Evolutionary conservation across 2,329 filamentous ascomycete genomes (phyloP), one percentile per base, ranked within the genome.

Genomic region (Claviceps spartinae): DNA sequence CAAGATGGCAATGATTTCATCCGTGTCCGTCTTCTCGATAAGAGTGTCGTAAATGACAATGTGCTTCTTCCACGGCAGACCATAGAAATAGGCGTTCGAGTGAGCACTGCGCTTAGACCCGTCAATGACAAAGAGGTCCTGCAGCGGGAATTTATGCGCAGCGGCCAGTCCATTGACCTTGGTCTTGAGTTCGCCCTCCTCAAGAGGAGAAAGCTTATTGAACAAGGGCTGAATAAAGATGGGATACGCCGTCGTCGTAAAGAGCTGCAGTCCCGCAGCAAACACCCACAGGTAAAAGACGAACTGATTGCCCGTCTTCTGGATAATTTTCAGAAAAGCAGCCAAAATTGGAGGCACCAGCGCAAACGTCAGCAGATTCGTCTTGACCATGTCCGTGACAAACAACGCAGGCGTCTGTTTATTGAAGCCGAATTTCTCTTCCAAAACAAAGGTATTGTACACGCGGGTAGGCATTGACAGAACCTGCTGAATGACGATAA

Each of bases 241-340:
- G 1, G 93, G 93, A 71, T 96, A 98, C 65, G 96, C 86, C 46
- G 93, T 95, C 63, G 96, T 95, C 71, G 88, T 90, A 67, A 93
- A 91, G 56, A 97, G 77, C 71, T 97, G 93, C 42, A 98, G 81
- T 53, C 80, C 83, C 55, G 95, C 82, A 60, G 86, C 85, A 63
- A 98, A 97, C 54, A 93, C 71, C 90, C 91, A 98, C 53, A 98
- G 81, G 67, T 96, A 98, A 73, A 94, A 95, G 77, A 97, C 96
- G 77, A 98, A 98, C 65, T 84, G 81, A 65, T 85, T 87, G 58
- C 93, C 93, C 13, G 94, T 96, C 72, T 86, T 87, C 70, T 95
- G 85, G 62, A 98, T 85, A 65, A 98, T 98, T 67, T 86, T 81
- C 63, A 97, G 79, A 75, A 98, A 94, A 43, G 84, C 93, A 58